phyloP scores from a whole-genome alignment of 495 filamentous ascomycete genomes.

The Staphylotrichum tortipilum region DNA sequence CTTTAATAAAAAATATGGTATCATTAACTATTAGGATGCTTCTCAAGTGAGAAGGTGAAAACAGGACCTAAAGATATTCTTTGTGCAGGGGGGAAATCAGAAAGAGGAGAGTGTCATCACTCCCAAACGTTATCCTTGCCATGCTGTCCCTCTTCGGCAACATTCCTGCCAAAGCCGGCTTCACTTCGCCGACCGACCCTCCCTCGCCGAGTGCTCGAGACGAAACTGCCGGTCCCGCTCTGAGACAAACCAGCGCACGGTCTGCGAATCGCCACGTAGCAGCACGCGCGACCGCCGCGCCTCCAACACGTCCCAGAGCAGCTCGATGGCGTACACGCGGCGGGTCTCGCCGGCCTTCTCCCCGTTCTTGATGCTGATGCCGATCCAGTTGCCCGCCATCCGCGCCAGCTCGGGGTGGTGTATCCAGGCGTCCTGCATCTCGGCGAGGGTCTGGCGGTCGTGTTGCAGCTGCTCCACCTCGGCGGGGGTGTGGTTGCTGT shows the following conservation, averaged over 20 bases:
- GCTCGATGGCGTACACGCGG: neutral
- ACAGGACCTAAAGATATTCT: too few relatives aligned
- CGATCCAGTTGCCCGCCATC: neutral
- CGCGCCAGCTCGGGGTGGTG: neutral
- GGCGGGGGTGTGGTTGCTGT: constrained; percentile 6
- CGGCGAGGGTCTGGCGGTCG: neutral
- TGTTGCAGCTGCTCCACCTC: constrained; percentile 1
- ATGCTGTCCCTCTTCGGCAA: too few relatives aligned
- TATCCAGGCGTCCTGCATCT: constrained; percentile 8
- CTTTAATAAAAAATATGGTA: too few relatives aligned
- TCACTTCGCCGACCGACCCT: too few relatives aligned
- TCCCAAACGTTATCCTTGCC: too few relatives aligned
- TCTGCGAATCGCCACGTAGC: neutral
- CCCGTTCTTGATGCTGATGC: too few relatives aligned
- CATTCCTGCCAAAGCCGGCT: too few relatives aligned
- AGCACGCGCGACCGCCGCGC: constrained; percentile 1
- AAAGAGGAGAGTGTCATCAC: too few relatives aligned
- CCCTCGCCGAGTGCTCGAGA: neutral
- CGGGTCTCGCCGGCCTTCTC: too few relatives aligned
- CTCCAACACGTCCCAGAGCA: constrained; percentile 14
- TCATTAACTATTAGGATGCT: too few relatives aligned
- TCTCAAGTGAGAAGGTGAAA: too few relatives aligned
- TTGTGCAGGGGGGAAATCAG: too few relatives aligned
- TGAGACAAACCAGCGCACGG: constrained; percentile 9
- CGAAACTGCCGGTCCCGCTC: neutral